These are phyloP conservation scores for Aspergillus eucalypticola DNA, from an alignment of 2,329 filamentous ascomycete species.

Conservation along the genomic window DNA sequence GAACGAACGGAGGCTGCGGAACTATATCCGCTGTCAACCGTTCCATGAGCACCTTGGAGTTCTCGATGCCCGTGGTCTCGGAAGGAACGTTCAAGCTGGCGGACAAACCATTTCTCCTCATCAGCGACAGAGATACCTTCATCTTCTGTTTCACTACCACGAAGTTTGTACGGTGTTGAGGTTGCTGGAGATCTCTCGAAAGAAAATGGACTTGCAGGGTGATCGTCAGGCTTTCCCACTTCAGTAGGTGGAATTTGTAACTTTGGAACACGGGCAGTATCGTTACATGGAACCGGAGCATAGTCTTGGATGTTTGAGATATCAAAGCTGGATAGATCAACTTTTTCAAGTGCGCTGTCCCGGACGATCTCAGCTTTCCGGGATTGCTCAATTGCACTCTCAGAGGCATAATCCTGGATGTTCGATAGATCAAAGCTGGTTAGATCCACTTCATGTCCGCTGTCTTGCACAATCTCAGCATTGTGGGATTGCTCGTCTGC, in stretches of 20 bases:
- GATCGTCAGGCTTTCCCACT: conserved; percentile 24
- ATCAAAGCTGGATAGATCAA: neutral
- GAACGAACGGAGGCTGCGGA: conserved; percentile 37
- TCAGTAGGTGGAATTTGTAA: conserved; percentile 25
- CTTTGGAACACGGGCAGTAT: conserved; percentile 1
- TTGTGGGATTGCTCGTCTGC: neutral
- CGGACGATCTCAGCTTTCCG: neutral
- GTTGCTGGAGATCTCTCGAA: conserved; percentile 36
- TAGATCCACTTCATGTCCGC: neutral
- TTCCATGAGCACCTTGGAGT: conserved; percentile 28
- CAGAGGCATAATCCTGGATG: neutral
- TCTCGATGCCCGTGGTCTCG: conserved; percentile 19
- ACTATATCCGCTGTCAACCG: conserved; percentile 43
- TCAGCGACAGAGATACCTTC: conserved; percentile 22
- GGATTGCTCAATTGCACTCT: neutral
- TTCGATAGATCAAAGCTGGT: neutral
- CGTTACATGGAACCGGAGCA: neutral
- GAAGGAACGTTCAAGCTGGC: conserved; percentile 13
- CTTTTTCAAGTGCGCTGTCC: neutral
- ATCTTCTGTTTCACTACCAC: conserved; percentile 20
- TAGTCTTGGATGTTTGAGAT: neutral
- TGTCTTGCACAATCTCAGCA: neutral
- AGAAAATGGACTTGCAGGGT: conserved; percentile 36
- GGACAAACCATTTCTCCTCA: conserved; percentile 18
- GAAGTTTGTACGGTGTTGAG: conserved; percentile 12